Conservation (phyloP, 441 rosid genomes). For the Capsella rubella region DNA sequence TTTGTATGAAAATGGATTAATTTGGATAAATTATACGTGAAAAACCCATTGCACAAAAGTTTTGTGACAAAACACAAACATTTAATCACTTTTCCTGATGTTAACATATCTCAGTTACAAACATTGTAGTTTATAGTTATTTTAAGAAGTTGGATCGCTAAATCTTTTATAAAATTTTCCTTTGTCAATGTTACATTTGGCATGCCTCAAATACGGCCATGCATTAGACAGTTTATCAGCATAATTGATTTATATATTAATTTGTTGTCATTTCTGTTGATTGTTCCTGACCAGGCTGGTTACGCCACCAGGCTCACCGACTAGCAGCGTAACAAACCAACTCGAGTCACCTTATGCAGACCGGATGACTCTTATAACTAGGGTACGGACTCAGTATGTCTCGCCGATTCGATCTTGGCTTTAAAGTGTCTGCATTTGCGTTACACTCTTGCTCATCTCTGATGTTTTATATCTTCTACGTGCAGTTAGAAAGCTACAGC, state of each 20-base stretch:
- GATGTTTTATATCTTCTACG: slow-evolving; percentile 38
- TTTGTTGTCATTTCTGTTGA: not conserved
- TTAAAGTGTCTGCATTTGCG: not conserved
- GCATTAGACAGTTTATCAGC: no score
- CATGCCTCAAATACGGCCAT: no score
- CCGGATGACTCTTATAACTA: slow-evolving; percentile 55
- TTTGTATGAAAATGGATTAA: not conserved
- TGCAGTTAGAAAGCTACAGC: slow-evolving; percentile 60
- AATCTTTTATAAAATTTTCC: not conserved
- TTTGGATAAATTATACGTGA: not conserved
- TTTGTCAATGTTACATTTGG: slow-evolving; percentile 9
- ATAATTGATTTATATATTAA: not conserved
- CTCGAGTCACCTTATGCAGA: slow-evolving; percentile 52
- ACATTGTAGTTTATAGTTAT: not conserved
- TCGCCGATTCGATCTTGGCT: not conserved
- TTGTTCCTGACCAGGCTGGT: slow-evolving; percentile 61
- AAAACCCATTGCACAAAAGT: not conserved
- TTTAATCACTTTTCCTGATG: not conserved
- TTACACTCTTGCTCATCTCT: slow-evolving; percentile 26
- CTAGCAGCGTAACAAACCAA: slow-evolving; percentile 47
- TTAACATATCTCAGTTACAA: not conserved
- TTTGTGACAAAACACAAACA: not conserved
- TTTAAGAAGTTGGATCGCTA: not conserved
- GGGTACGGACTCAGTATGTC: slow-evolving; percentile 52
- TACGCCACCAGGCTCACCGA: slow-evolving; percentile 85